Percentiles rank a stretch among this genome's conserved stretches.
Evolutionary conservation across 2,329 filamentous ascomycete species (phyloP).

Genomic region (Escovopsis weberi): DNA sequence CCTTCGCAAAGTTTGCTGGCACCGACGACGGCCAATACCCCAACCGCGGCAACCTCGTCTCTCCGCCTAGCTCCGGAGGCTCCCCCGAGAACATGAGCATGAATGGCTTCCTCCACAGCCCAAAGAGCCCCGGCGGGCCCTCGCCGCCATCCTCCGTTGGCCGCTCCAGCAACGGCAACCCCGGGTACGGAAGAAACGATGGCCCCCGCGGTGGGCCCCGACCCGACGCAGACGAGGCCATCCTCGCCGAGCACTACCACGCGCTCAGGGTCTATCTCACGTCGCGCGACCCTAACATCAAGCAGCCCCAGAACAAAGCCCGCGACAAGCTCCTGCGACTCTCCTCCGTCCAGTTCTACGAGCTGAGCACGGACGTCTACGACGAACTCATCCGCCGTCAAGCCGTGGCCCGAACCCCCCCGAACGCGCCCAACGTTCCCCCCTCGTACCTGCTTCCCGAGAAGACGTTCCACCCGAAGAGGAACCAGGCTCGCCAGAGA

Average conservation of each 20-base stretch:
- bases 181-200: conserved; percentile 50
- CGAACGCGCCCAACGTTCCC: conserved; percentile 37
- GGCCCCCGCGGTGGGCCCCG: conserved; percentile 50
- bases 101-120: conserved; percentile 44
- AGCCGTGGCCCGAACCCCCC: conserved; percentile 41
- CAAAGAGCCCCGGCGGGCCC: conserved; percentile 45
- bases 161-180: conserved; percentile 68
- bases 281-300: conserved; percentile 61
- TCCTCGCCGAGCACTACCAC: conserved; percentile 67
- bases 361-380: conserved; percentile 93
- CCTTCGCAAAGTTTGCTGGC: conserved; percentile 51
- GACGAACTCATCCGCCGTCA: conserved; percentile 87
- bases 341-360: conserved; percentile 86
- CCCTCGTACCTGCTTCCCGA: conserved; percentile 72
- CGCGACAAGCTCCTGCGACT: conserved; percentile 87
- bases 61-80: conserved; percentile 55
- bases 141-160: conserved; percentile 84
- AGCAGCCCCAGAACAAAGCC: conserved; percentile 69
- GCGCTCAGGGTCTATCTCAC: conserved; percentile 65
- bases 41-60: conserved; percentile 46
- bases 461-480: conserved; percentile 83
- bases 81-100: conserved; percentile 41
- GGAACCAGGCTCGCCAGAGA: conserved; percentile 94
- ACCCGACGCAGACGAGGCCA: conserved; percentile 36
- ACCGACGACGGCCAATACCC: conserved; percentile 37